phyloP scores from a whole-genome alignment of 2,329 filamentous ascomycete species.

The Penicillium vulpinum region DNA sequence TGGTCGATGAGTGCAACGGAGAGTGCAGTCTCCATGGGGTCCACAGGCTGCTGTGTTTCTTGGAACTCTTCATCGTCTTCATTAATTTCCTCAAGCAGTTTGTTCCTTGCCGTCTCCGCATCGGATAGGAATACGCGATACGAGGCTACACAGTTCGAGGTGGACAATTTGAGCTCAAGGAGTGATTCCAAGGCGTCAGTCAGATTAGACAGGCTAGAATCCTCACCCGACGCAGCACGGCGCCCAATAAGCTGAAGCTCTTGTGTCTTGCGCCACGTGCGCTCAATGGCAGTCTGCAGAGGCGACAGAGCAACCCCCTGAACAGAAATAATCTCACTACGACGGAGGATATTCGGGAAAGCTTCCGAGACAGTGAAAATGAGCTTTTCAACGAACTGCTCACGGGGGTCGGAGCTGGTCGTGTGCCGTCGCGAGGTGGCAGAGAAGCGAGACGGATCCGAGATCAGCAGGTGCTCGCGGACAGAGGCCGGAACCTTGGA shows the following conservation, averaged over 20 bases:
- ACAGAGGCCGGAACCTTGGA: conserved; percentile 79
- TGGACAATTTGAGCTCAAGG: conserved; percentile 70
- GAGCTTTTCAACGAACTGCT: conserved; percentile 79
- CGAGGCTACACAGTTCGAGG: conserved; percentile 73
- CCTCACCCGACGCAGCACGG: conserved; percentile 69
- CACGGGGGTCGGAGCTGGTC: conserved; percentile 63
- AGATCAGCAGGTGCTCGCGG: conserved; percentile 80
- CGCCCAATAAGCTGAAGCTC: conserved; percentile 78
- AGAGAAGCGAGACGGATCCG: conserved; percentile 75
- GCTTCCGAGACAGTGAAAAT: conserved; percentile 79
- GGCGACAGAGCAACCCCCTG: conserved; percentile 68
- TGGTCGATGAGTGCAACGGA: conserved; percentile 86
- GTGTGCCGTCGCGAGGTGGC: conserved; percentile 71
- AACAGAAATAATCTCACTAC: conserved; percentile 76
- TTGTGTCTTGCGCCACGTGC: conserved; percentile 84
- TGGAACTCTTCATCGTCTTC: conserved; percentile 51
- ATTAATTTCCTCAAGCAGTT: conserved; percentile 46
- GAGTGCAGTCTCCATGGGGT: conserved; percentile 72
- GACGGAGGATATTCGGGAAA: conserved; percentile 86
- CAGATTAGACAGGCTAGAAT: conserved; percentile 66
- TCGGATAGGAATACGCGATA: conserved; percentile 74
- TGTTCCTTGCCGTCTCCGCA: conserved; percentile 38
- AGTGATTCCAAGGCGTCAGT: conserved; percentile 76
- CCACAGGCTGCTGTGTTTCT: conserved; percentile 51
- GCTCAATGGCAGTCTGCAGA: conserved; percentile 84